Evolutionary conservation across 2,329 filamentous ascomycete species (phyloP).

Genomic region (Chaetomiaceae sp.): DNA sequence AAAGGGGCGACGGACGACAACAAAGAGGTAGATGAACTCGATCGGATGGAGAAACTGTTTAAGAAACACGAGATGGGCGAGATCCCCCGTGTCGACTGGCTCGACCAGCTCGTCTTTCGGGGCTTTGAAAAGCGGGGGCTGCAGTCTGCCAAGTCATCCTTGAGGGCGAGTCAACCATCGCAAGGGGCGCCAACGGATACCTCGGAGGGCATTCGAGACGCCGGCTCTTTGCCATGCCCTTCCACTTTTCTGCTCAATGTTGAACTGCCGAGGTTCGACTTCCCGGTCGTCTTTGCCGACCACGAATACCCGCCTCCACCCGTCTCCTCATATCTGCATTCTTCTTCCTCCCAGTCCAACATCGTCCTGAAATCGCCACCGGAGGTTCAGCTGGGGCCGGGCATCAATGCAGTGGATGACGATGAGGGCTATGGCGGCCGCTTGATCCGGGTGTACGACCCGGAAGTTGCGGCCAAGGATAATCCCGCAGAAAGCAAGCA

Average conservation of each 20-base stretch:
- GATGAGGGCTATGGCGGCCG: slow-evolving; percentile 50
- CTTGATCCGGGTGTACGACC: slow-evolving; percentile 84
- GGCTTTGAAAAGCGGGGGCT: slow-evolving; percentile 74
- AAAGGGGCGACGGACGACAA: slow-evolving; percentile 57
- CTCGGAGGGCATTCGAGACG: slow-evolving; percentile 31
- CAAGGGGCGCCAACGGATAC: slow-evolving; percentile 35
- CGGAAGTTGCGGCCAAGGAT: slow-evolving; percentile 81
- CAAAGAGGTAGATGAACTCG: slow-evolving; percentile 77
- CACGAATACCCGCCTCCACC: slow-evolving; percentile 85
- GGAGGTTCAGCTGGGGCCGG: slow-evolving; percentile 84
- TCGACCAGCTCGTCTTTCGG: slow-evolving; percentile 90
- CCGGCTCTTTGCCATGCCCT: slow-evolving; percentile 43
- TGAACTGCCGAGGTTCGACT: slow-evolving; percentile 91
- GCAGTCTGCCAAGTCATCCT: slow-evolving; percentile 59
- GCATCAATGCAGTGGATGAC: slow-evolving; percentile 67
- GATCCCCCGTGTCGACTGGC: slow-evolving; percentile 87
- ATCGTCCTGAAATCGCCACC: slow-evolving; percentile 74
- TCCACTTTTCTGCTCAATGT: slow-evolving; percentile 78
- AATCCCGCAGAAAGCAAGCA: slow-evolving; percentile 97
- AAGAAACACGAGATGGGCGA: slow-evolving; percentile 99
- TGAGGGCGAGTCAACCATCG: slow-evolving; percentile 53
- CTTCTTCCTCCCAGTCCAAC: slow-evolving; percentile 60
- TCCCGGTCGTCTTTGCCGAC: slow-evolving; percentile 91
- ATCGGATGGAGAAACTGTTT: slow-evolving; percentile 81
- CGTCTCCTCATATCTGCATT: slow-evolving; percentile 67